These are phyloP conservation scores for Dictyophora rubrovolvata DNA, from an alignment of 768 basidiomycete species.

Conservation along the genomic window DNA sequence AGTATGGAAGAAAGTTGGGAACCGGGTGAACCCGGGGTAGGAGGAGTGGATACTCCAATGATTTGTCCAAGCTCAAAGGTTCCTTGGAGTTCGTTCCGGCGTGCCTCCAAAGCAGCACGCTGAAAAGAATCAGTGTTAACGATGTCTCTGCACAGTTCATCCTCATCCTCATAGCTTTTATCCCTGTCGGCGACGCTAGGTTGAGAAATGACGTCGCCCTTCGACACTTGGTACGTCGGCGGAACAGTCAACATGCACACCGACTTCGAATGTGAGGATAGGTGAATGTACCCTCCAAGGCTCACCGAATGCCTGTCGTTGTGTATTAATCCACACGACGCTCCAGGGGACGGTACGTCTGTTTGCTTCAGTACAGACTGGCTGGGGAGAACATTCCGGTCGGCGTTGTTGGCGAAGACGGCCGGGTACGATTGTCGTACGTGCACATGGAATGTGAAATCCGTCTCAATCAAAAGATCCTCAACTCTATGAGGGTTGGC, in stretches of 20 bases:
- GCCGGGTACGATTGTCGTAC: background rate
- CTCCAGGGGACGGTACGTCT: background rate
- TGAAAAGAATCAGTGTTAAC: background rate
- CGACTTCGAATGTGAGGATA: background rate
- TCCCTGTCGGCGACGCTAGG: conserved; percentile 4
- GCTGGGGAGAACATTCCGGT: background rate
- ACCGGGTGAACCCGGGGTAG: background rate
- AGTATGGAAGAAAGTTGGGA: background rate
- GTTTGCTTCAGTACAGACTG: background rate
- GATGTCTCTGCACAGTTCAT: background rate
- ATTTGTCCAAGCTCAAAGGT: background rate
- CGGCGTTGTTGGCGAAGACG: background rate
- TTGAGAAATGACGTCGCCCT: background rate
- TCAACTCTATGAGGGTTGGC: background rate
- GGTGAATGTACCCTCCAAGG: background rate
- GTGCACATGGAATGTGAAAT: background rate
- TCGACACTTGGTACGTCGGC: background rate
- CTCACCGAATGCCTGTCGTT: conserved; percentile 1
- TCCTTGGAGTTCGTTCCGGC: background rate
- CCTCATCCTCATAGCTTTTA: background rate
- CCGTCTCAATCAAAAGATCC: background rate
- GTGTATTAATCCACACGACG: background rate
- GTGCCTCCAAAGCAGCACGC: background rate
- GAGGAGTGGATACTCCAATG: background rate
- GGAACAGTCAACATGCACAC: conserved; percentile 2